Evolutionary conservation across 768 basidiomycete species (phyloP), one percentile per base, ranked within the genome.

Genomic region (Thelephora aurantiotincta): DNA sequence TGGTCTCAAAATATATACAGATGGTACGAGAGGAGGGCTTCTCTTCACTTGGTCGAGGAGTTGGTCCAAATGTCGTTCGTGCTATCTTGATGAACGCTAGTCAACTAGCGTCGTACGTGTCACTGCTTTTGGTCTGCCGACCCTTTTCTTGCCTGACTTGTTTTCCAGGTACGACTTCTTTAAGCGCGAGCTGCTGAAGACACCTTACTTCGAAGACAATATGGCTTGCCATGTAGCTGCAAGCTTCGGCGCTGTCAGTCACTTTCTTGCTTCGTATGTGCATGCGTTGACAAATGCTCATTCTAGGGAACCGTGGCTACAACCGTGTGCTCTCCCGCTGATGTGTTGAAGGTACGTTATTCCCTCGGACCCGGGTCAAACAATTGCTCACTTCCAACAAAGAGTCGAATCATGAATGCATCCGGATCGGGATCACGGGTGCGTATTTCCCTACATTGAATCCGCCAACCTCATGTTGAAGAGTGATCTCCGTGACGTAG

Each of bases 61-160:
- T 85, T 4, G 79, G 73, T 2, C 91, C 91, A 0, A 94, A 94
- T 55, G 79, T 90, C 5, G 81, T 91, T 60, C 75, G 90, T 60
- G 82, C 89, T 1, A 58, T 91, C 12, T 62, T 93, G 52, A 92
- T 92, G 89, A 93, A 92, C 61, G 86, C 87, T 44, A 85, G 82
- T 65, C 90, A 94, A 61, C 77, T 93, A 20, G 90, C 88, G 1
- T 89, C 88, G 79, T 88, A 60, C 60, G 84, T 69, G 4, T 43
- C 37, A 11, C 37, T 33, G 7, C 22, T 26, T 45, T 18, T 26
- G 1, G 42, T 34, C 30, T 26, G 41, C 20, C 3, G 13, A 33
- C 33, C n/a, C 16, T 33, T 18, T n/a, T 46, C 20, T 22, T 2
- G 14, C 11, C 41, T 23, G 20, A 22, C 41, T 26, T 14, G 33